Evolutionary conservation across 2,329 filamentous ascomycete genomes (phyloP), one percentile per base, ranked within the genome.

Genomic region (Beauveria bassiana): DNA sequence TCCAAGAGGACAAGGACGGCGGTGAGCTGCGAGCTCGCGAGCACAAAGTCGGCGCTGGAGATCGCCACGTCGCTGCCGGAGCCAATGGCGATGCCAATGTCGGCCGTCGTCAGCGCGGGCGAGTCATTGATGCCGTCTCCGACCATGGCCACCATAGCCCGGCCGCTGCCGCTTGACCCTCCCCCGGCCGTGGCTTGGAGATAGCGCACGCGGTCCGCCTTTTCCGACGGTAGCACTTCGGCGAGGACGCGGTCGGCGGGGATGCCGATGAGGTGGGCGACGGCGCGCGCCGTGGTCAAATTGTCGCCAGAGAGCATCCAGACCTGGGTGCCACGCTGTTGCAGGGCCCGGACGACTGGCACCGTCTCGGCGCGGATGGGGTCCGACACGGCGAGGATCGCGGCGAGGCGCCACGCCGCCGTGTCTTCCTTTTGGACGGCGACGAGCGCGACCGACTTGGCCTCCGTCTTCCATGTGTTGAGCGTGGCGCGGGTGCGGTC

Each of bases 291-390:
- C 0, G 93, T 97, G n/a, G 79, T 86, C n/a, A 79, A 77, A 70
- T 96, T 96, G 77, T 97, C 93, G 34, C 93, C 93, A 0, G 91
- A 96, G 43, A 96, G 86, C 91, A 97, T 96, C 86, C 88, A 96
- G 4, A 96, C 89, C 38, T 86, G 83, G 52, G 89, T 86, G 22
- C 88, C 86, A 18, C 83, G 82, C 5, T 80, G 73, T 49, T 84
- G 81, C 0, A 96, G 83, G 1, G 86, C 79, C 7, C 75, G 73
- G 62, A 96, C 82, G 20, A 93, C 85, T 8, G 77, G 69, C 1
- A 76, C 73, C 0, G 91, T 86, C 73, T 96, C 90, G 0, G 85
- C 82, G 2, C 93, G 88, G 65, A 96, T 83, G 1, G 90, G 86
- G 66, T 97, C 93, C 0, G 92, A 87, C 54, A 93, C 87, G 52